Evolutionary conservation across 2,329 filamentous ascomycete genomes (phyloP).

Genomic region (Pseudopithomyces maydicus): DNA sequence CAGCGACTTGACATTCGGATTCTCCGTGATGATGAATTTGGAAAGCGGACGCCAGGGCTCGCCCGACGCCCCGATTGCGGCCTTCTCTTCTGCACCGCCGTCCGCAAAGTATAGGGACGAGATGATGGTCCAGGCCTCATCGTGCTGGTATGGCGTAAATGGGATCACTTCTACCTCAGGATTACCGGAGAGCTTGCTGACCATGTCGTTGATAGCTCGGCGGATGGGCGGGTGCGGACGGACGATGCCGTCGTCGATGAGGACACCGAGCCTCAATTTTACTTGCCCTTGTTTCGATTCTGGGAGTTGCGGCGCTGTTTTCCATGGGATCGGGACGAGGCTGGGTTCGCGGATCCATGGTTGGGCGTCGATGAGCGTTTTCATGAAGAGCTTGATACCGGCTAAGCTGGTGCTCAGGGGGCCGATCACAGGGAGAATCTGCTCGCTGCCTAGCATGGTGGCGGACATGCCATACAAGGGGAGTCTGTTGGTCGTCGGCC

Average conservation of each 20-base stretch:
- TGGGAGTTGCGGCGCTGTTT: constrained; percentile 24
- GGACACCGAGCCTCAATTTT: constrained; percentile 61
- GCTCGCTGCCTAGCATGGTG: constrained; percentile 49
- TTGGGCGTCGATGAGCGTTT: constrained; percentile 52
- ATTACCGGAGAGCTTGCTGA: constrained; percentile 49
- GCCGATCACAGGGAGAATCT: constrained; percentile 55
- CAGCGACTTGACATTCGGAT: constrained; percentile 43
- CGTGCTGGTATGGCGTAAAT: constrained; percentile 54
- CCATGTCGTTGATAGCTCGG: constrained; percentile 57
- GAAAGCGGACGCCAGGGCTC: constrained; percentile 64
- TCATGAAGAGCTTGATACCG: constrained; percentile 59
- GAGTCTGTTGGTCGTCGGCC: constrained; percentile 50
- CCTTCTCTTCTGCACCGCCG: constrained; percentile 57
- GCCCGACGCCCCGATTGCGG: constrained; percentile 55
- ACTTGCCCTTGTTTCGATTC: constrained; percentile 18
- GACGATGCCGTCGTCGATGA: constrained; percentile 68
- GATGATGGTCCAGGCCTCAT: constrained; percentile 51
- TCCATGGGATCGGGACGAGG: constrained; percentile 63
- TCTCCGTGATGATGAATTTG: constrained; percentile 59
- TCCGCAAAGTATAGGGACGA: constrained; percentile 54
- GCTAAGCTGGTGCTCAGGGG: constrained; percentile 58
- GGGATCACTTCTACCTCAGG: constrained; percentile 58
- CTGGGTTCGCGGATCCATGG: constrained; percentile 63
- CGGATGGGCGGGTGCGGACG: constrained; percentile 67
- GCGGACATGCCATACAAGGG: constrained; percentile 44